A percentile compares a stretch with the other conserved stretches of the same genome.
Evolutionary conservation across 495 filamentous ascomycete genomes (phyloP).

Genomic region (Hypoxylon fragiforme): DNA sequence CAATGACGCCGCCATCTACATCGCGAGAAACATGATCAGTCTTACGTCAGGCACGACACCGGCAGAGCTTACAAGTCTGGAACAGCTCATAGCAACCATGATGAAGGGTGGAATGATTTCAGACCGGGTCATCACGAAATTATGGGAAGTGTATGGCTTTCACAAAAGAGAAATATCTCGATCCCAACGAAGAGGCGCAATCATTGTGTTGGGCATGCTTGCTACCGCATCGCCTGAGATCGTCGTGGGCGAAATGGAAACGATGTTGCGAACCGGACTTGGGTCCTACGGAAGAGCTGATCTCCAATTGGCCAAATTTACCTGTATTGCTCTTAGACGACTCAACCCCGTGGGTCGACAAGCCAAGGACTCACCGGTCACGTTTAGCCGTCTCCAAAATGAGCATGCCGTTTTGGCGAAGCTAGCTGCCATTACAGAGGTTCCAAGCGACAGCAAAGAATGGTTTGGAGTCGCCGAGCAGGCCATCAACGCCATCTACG

Average conservation of each 20-base stretch:
- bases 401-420: constrained; percentile 84
- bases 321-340: constrained; percentile 86
- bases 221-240: constrained; percentile 91
- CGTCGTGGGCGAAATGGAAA: constrained; percentile 89
- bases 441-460: constrained; percentile 85
- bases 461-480: constrained; percentile 99
- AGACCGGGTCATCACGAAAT: constrained; percentile 83
- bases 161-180: constrained; percentile 91
- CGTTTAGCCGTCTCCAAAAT: constrained; percentile 80
- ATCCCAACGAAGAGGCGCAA: constrained; percentile 88
- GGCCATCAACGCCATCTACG: constrained; percentile 92
- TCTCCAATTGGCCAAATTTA: constrained; percentile 88
- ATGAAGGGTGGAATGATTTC: constrained; percentile 89
- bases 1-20: constrained; percentile 93
- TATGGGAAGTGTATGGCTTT: constrained; percentile 97
- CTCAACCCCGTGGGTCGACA: constrained; percentile 83
- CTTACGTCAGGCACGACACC: constrained; percentile 93
- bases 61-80: constrained; percentile 91
- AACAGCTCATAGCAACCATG: constrained; percentile 95
- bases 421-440: constrained; percentile 81
- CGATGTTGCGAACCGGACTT: constrained; percentile 87
- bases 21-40: constrained; percentile 98
- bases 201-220: constrained; percentile 97
- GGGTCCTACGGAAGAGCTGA: constrained; percentile 78
- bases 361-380: constrained; percentile 67